Evolutionary conservation across 208 protist species (phyloP).

Genomic region (Wallacemonas sp.): DNA sequence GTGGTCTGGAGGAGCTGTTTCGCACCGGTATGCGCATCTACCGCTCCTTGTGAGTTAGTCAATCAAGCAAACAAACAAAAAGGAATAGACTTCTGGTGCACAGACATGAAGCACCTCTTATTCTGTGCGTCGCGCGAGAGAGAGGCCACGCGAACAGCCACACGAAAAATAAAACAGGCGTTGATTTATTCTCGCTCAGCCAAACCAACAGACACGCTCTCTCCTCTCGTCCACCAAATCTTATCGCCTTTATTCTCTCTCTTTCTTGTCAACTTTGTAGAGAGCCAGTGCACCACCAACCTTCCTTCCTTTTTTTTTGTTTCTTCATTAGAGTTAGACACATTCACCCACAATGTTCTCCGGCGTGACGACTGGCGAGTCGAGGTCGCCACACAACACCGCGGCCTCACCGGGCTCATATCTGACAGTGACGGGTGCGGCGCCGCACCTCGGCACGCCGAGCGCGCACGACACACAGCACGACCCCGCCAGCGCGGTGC

Average conservation of each 20-base stretch:
- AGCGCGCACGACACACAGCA: too few relatives aligned
- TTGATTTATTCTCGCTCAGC: neutral
- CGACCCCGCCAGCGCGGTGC: too few relatives aligned
- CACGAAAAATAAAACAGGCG: neutral
- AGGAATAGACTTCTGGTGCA: too few relatives aligned
- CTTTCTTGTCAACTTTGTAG: neutral
- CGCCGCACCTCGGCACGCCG: too few relatives aligned
- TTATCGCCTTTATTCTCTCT: neutral
- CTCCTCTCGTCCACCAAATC: neutral
- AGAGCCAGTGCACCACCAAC: neutral
- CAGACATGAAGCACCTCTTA: too few relatives aligned
- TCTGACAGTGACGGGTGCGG: neutral
- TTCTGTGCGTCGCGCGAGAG: neutral
- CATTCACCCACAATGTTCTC: neutral
- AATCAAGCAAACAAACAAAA: neutral
- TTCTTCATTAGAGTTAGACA: neutral
- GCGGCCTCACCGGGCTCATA: neutral
- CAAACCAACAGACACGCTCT: neutral
- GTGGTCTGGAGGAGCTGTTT: neutral
- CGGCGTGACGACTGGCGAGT: neutral
- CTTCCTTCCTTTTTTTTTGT: neutral
- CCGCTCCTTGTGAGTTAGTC: neutral
- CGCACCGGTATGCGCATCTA: slow-evolving; percentile 12
- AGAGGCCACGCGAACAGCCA: neutral
- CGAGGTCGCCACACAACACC: neutral